These are phyloP conservation scores for Plantago major DNA, from an alignment of 257 asterid genomes.

Conservation along the genomic window DNA sequence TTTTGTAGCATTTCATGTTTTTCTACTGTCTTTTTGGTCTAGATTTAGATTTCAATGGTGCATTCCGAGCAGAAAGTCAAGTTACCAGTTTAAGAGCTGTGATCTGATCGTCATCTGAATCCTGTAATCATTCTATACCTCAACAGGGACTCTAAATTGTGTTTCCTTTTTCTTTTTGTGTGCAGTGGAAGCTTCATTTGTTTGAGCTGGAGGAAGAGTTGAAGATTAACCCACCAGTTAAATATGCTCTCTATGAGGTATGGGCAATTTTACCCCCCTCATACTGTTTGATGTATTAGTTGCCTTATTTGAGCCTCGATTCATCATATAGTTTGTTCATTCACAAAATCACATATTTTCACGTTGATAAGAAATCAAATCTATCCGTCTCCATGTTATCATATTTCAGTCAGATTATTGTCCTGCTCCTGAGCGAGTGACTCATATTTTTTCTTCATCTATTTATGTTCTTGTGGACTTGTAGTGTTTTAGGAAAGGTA, in stretches of 20 bases:
- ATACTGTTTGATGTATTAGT: background rate
- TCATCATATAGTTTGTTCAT: constrained; percentile 3
- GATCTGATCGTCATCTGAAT: background rate
- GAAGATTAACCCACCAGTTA: constrained; percentile 56
- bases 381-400: background rate
- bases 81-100: background rate
- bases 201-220: constrained; percentile 78
- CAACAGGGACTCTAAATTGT: background rate
- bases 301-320: background rate
- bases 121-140: background rate
- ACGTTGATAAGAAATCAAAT: background rate
- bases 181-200: constrained; percentile 84
- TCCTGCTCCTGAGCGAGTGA: background rate
- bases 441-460: background rate
- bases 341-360: background rate
- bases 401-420: background rate
- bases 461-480: background rate
- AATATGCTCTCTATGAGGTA: constrained; percentile 80
- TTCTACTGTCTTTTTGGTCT: background rate
- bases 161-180: constrained; percentile 9
- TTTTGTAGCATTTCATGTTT: constrained; percentile 4
- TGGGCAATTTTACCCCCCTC: background rate
- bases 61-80: constrained; percentile 1
- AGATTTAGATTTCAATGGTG: constrained; percentile 3
- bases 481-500: background rate